Conservation (phyloP, 139 green algal genomes). For the Dunaliella primolecta region DNA sequence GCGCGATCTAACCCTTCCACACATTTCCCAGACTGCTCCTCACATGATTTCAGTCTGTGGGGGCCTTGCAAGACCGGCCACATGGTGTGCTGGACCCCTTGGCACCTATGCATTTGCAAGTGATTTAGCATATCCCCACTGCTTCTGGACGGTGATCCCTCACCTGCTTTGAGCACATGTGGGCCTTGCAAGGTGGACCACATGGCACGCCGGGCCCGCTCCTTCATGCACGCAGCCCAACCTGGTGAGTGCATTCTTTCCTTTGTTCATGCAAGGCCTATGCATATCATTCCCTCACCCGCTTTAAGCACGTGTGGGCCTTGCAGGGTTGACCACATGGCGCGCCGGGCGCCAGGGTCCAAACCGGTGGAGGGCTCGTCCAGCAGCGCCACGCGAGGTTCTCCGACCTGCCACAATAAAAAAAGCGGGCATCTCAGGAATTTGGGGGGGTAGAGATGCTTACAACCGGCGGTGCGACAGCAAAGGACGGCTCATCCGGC, state of each 20-base stretch:
- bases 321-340: constrained; percentile 35
- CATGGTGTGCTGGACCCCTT: no score
- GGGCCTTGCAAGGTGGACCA: background rate
- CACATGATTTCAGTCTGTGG: background rate
- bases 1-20: no score
- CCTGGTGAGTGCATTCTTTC: no score
- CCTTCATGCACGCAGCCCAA: no score
- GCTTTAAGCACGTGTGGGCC: constrained; percentile 32
- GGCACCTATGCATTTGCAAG: background rate
- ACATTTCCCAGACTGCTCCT: background rate
- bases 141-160: no score
- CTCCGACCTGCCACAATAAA: constrained; percentile 44
- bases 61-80: background rate
- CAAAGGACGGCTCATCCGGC: no score
- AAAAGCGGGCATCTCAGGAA: no score
- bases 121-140: no score
- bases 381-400: constrained; percentile 60
- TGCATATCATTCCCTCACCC: no score
- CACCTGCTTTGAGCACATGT: background rate
- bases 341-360: constrained; percentile 49
- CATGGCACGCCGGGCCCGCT: constrained; percentile 6
- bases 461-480: no score
- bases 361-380: constrained; percentile 79
- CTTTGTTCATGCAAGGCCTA: no score
- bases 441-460: no score